Base-by-base conservation (phyloP, 352 stramenopile species). In the Elongisporangium anandrum region DNA sequence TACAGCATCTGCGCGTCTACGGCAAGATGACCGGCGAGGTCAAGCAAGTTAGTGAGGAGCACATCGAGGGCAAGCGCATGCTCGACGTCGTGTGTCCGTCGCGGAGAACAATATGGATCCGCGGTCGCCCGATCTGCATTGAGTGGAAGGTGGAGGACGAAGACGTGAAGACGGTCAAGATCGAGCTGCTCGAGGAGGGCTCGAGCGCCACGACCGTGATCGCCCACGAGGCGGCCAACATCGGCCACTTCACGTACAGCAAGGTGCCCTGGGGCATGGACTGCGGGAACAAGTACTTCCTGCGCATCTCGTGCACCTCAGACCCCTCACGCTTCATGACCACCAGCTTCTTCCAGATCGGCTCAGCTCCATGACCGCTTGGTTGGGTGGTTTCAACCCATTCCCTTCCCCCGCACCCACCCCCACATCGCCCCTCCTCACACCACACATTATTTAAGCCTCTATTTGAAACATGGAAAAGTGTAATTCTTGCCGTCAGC, bases 191-290 rank as follows among this genome's bases (percentile, higher is more conserved):
- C 24, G 75, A 91, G 54, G 65, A 81, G 23, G 83, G 83, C 2
- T 82, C 77, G 21, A 74, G 62, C 15, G 85, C 81, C 8, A 88
- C 78, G 16, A 95, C 85, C 8, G 64, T 83, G 20, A 86, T 95
- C 50, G 70, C 79, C 2, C 66, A 59, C 16, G 64, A 75, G 9
- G 73, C 80, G 12, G 69, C 80, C n/a, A 95, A 95, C 71, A 75
- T 70, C 17, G 85, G 85, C 47, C 75, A 66, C 7, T 95, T 90
- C 57, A 75, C 67, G 19, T 92, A 93, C 61, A 66, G 63, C 45
- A 85, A 82, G 52, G 85, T 95, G 50, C 85, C 83, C n/a, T 95
- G 85, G 85, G 85, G 85, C 48, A 91, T 95, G 78, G 73, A 82
- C 34, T 79, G 69, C 52, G 85, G 85, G 50, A 70, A 75, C 56